Percentiles rank a stretch among this genome's conserved stretches.
phyloP scores from a whole-genome alignment of 495 filamentous ascomycete species.

The Hamigera avellanea region DNA sequence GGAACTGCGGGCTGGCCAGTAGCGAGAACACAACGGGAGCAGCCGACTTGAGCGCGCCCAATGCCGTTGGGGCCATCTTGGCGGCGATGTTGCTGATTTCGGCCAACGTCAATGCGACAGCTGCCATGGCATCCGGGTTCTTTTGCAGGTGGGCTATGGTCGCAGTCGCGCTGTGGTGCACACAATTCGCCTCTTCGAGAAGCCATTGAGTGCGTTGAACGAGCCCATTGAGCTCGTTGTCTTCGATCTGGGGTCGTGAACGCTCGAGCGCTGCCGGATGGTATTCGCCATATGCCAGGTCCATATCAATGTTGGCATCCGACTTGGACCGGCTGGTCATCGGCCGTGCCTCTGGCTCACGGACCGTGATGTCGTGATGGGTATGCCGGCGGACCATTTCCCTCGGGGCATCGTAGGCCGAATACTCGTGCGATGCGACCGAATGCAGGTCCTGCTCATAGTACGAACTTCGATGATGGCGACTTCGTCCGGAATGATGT shows the following conservation, averaged over 20 bases:
- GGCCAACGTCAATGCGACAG: conserved; percentile 83
- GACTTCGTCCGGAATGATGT: conserved; percentile 21
- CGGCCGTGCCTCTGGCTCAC: conserved; percentile 15
- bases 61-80: conserved; percentile 76
- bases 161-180: conserved; percentile 70
- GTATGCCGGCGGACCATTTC: conserved; percentile 37
- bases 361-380: conserved; percentile 23
- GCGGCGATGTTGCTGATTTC: conserved; percentile 73
- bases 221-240: conserved; percentile 51
- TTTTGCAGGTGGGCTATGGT: conserved; percentile 83
- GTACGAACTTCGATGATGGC: conserved; percentile 6
- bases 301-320: conserved; percentile 67
- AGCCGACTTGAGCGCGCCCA: conserved; percentile 60
- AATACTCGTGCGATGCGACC: conserved; percentile 6
- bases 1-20: conserved; percentile 81
- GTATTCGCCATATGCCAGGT: conserved; percentile 68
- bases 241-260: conserved; percentile 23
- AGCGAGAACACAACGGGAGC: conserved; percentile 79
- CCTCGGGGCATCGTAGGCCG: conserved; percentile 10
- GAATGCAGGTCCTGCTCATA: conserved; percentile 27
- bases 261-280: conserved; percentile 23
- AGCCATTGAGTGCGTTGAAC: conserved; percentile 58
- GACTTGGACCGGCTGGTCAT: conserved; percentile 25
- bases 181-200: conserved; percentile 74
- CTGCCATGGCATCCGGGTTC: conserved; percentile 87